Base-by-base conservation (phyloP, 345 rosid species). In the Cardamine occulta region DNA sequence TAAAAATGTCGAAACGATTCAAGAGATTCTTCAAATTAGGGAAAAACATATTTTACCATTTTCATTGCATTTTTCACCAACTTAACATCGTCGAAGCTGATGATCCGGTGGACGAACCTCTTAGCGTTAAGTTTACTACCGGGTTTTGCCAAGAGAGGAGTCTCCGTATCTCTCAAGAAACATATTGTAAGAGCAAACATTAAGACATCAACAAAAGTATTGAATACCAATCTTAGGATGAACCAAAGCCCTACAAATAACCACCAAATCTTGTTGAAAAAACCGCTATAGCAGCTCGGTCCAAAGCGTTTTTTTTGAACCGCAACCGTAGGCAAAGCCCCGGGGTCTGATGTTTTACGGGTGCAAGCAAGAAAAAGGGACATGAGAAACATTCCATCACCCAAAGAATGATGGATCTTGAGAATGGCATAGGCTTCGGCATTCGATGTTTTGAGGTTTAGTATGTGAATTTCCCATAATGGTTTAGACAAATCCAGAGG, bases 401-500 rank as follows among this genome's bases (percentile, higher is more conserved):
- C 89, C 0, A 91, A 28, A 2, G 89, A 87, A 74, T 91, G 93
- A 80, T 87, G 94, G 44, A 84, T 59, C 63, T 88, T 63, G 51
- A 83, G 55, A 60, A 89, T 26, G 9, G 70, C 79, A 4, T 60
- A 21, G 0, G 96, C 81, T 79, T 89, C 90, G 6, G 98, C 96
- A 31, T 88, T 88, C 0, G 85, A 81, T 39, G 91, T 90, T 70
- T 74, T 86, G 37, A 89, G 54, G 54, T 82, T 73, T 9, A 89
- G 84, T 44, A 93, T 8, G 79, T 89, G 98, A 47, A 93, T 58
- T 72, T 93, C 96, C 97, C 98, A 93, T 31, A 89, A 65, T 6
- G 97, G 98, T 68, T 87, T 86, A 6, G 93, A 84, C 58, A 67
- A 6, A 80, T 91, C 90, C 72, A 93, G 10, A 5, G 93, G 85